phyloP scores from a whole-genome alignment of 176 grass and related monocot species.

The sorghum (Sorghum bicolor) region Sorghum_bicolor_NCBIv3 NC_012871.2:67899501-67900000 shows the following conservation, averaged over 20 bases:
- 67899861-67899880: constrained; percentile 59
- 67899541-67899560: not conserved
- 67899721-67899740: constrained; percentile 17
- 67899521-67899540: constrained; percentile 59
- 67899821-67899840: constrained; percentile 51
- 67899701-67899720: constrained; percentile 48
- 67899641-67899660: constrained; percentile 46
- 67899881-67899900: constrained; percentile 43
- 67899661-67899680: constrained; percentile 33
- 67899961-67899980: constrained; percentile 31
- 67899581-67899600: constrained; percentile 46
- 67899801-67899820: constrained; percentile 60
- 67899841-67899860: constrained; percentile 30
- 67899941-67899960: constrained; percentile 53
- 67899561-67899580: not conserved
- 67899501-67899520: constrained; percentile 29
- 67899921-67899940: constrained; percentile 41
- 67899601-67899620: constrained; percentile 48
- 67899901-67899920: constrained; percentile 32
- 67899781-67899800: constrained; percentile 47
- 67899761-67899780: constrained; percentile 59
- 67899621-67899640: constrained; percentile 50
- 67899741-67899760: constrained; percentile 33
- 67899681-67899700: constrained; percentile 38
- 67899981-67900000: constrained; percentile 11